phyloP scores from a whole-genome alignment of 768 basidiomycete genomes.

The Thelephora aurantiotincta region DNA sequence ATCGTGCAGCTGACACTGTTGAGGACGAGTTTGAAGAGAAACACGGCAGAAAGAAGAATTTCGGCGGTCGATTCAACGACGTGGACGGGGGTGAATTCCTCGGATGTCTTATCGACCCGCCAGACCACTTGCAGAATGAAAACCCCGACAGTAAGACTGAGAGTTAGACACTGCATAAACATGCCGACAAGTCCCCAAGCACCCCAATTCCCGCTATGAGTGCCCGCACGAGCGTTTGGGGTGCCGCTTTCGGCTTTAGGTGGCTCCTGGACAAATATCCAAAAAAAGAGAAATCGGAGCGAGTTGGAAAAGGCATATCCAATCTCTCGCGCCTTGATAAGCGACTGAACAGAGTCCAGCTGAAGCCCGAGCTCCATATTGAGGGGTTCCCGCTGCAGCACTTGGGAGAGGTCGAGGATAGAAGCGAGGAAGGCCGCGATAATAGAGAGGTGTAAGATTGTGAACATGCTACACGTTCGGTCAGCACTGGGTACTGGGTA shows the following conservation, averaged over 20 bases:
- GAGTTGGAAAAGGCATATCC: constrained; percentile 42
- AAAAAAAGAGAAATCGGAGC: constrained; percentile 51
- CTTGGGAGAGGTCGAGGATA: constrained; percentile 45
- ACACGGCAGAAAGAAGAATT: constrained; percentile 39
- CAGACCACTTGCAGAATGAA: constrained; percentile 49
- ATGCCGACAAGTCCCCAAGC: constrained; percentile 47
- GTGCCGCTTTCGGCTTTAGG: constrained; percentile 27
- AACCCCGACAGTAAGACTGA: constrained; percentile 30
- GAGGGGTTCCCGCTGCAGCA: constrained; percentile 26
- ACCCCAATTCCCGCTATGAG: constrained; percentile 50
- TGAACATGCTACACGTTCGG: constrained; percentile 15
- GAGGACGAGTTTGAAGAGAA: constrained; percentile 47
- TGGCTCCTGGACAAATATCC: constrained; percentile 47
- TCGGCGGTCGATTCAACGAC: constrained; percentile 42
- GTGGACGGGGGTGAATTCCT: constrained; percentile 33
- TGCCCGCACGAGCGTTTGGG: constrained; percentile 7
- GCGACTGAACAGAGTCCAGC: constrained; percentile 18
- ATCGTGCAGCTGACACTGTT: constrained; percentile 27
- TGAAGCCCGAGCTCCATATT: constrained; percentile 12
- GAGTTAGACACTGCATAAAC: constrained; percentile 34
- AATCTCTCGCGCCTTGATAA: constrained; percentile 43
- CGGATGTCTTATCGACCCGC: constrained; percentile 30
- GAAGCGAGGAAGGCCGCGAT: constrained; percentile 48
- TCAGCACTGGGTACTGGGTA: background rate
- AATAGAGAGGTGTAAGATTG: constrained; percentile 42